Base-by-base conservation (phyloP, 129 eudicot genomes). In the Glebionis coronaria region DNA sequence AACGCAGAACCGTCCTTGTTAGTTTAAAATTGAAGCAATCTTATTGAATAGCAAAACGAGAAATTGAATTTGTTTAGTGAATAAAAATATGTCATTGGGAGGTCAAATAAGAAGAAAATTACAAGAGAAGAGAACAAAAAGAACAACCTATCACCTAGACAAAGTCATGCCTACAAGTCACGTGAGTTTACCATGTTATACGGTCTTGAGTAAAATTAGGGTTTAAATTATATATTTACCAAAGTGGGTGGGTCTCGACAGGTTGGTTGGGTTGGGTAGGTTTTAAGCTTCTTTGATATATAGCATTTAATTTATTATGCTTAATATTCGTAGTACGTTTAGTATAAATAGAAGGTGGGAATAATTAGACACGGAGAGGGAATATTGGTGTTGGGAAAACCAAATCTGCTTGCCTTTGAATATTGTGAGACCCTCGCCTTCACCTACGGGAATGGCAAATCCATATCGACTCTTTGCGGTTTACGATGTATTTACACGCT, bases 341-440 rank as follows among this genome's bases (percentile, higher is more conserved):
- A 54, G 59, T 65, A 73, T 74, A 75, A n/a, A 67, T 67, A 49
- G 63, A 75, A 75, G 68, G 49, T 58, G 64, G 76, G 82, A 68
- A 86, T 82, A 82, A 71, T 77, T 82, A 70, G 86, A 82, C 93
- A 86, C 84, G 92, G 83, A 83, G 88, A 86, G 88, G 85, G 92
- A 86, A 86, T 86, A 82, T 77, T 80, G 83, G 88, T 71, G 68
- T 73, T 82, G 81, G 74, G 68, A 57, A 49, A 63, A 75, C 52
- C 72, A 73, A 69, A 44, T 65, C 65, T 65, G 20, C 57, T 73
- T 45, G 42, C 40, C 35, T 73, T 65, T 73, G 15, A 65, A 54
- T 31, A 35, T 35, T 5, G 6, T 35, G 67, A 12, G 60, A 23
- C 77, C 63, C 40, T 35, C 40, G 40, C 40, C 40, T 72, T 72